Base-by-base conservation (phyloP, 108 stramenopile genomes). In the Skeletonema costatum region DNA sequence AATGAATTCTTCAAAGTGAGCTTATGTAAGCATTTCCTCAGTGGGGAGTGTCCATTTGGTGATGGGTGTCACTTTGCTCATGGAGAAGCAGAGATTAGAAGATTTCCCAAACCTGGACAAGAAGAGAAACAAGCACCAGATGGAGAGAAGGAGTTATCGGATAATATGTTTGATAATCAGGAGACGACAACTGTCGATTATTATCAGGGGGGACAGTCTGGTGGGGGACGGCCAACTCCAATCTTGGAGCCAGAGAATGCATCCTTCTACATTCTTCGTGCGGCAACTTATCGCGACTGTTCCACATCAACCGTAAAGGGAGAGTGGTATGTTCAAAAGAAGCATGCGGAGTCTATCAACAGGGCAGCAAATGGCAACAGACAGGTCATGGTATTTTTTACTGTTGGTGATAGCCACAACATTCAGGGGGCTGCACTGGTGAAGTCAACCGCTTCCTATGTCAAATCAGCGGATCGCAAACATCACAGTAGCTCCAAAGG, bases 21-120 rank as follows among this genome's bases (percentile, higher is more conserved):
- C 78, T 74, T 96, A 11, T 97, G 95, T 77, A 97, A 96, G 63
- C 95, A 96, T 66, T 96, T 90, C 66, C 60, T 93, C 73, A 89
- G 90, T 69, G 93, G 93, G 32, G 90, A 92, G 31, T 97, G 96
- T 87, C 96, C 94, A 11, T 97, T 95, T 85, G 96, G 92, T 14
- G 88, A 85, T 75, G 83, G 80, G 41, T 86, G 80, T 59, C 84
- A 85, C 50, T 97, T 95, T 87, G 96, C 96, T 17, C 96, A 97
- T 76, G 94, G 94, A 8, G 92, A 92, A 74, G 70, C 80, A 12
- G 96, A 95, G 68, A 71, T 95, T 63, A 60, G 85, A 31, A 83
- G 75, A 50, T 90, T 90, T 77, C 89, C 90, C 39, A 84, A 85
- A 62, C 66, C 71, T 38, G 71, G 84, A 21, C 60, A 77, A 51